Percentiles rank a stretch among this genome's conserved stretches.
Evolutionary conservation across 768 basidiomycete genomes (phyloP).

Genomic region (Lactarius tabidus): DNA sequence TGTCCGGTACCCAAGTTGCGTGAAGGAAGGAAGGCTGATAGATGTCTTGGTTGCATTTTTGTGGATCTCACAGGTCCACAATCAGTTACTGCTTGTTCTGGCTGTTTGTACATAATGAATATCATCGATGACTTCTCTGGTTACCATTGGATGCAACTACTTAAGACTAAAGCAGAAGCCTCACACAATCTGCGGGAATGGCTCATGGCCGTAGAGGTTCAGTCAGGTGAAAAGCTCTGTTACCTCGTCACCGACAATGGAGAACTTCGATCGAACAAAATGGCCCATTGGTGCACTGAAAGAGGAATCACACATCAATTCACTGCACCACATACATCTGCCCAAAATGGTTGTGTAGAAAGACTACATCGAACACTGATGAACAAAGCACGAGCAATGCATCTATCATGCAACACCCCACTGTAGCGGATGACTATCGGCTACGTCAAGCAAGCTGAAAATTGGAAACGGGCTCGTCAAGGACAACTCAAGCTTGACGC

Average conservation of each 20-base stretch:
- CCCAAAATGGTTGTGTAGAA: constrained; percentile 1
- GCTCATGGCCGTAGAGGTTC: background rate
- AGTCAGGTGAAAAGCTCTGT: background rate
- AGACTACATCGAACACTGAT: background rate
- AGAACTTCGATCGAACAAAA: background rate
- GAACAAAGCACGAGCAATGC: constrained; percentile 2
- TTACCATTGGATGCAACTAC: background rate
- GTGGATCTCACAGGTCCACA: background rate
- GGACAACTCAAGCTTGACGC: too few species aligned
- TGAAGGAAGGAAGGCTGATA: background rate
- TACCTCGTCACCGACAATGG: background rate
- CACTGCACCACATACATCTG: constrained; percentile 9
- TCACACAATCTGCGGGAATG: constrained; percentile 4
- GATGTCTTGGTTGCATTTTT: background rate
- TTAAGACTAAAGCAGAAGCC: too few species aligned
- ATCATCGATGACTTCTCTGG: background rate
- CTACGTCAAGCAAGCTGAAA: too few species aligned
- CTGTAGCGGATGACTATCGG: too few species aligned
- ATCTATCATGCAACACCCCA: background rate
- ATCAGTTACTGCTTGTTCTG: background rate
- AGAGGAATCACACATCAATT: background rate
- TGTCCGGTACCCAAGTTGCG: background rate
- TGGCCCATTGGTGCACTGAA: background rate
- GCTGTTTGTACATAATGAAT: background rate
- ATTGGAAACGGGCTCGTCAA: too few species aligned